Evolutionary conservation across 148 eudicot species (phyloP).

Genomic region (Rheum nobile): DNA sequence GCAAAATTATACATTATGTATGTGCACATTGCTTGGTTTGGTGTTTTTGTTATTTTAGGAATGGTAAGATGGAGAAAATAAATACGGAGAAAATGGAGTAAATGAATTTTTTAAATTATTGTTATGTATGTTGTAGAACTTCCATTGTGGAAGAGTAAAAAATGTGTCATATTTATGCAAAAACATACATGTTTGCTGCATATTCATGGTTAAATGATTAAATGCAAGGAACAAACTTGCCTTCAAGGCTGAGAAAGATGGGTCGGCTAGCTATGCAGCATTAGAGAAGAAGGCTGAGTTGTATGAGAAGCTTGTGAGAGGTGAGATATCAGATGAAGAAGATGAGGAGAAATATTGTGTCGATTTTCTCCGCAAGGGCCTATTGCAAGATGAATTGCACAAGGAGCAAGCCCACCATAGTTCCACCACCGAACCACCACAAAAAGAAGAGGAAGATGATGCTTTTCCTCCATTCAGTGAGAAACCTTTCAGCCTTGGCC

Average conservation of each 20-base stretch:
- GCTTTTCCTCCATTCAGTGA: constrained; percentile 25
- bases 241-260: constrained; percentile 79
- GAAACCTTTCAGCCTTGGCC: constrained; percentile 47
- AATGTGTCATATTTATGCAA: neutral
- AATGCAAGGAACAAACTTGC: constrained; percentile 82
- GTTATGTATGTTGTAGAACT: neutral
- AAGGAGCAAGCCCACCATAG: constrained; percentile 20
- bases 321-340: constrained; percentile 88
- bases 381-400: constrained; percentile 26
- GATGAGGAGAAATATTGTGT: constrained; percentile 90
- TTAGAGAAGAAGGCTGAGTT: constrained; percentile 82
- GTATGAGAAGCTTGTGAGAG: constrained; percentile 81
- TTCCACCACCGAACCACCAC: constrained; percentile 19
- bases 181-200: neutral
- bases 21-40: neutral
- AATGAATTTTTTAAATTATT: neutral
- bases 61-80: neutral
- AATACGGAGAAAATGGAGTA: neutral
- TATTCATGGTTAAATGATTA: constrained; percentile 1
- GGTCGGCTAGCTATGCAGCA: constrained; percentile 79
- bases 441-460: constrained; percentile 28
- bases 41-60: neutral
- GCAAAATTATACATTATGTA: neutral
- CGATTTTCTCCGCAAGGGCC: constrained; percentile 70
- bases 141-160: neutral